phyloP scores from a whole-genome alignment of 768 basidiomycete species.

The Mrakia gelida region DNA sequence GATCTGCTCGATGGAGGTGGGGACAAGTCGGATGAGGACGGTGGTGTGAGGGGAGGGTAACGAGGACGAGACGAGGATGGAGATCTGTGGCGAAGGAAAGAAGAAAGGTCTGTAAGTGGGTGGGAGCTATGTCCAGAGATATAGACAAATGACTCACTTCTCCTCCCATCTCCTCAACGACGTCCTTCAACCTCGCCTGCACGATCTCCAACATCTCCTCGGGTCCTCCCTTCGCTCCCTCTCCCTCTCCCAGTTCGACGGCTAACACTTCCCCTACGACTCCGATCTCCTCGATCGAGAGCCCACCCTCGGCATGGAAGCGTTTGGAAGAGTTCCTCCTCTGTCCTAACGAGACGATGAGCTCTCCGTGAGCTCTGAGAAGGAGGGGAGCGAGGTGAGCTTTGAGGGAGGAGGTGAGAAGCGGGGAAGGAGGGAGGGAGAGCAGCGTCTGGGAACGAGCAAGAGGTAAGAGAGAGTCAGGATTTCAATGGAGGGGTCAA shows the following conservation, averaged over 20 bases:
- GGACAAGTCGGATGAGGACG: slow-evolving; percentile 17
- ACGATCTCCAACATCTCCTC: slow-evolving; percentile 10
- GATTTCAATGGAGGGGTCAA: background rate
- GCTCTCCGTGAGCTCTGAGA: slow-evolving; percentile 18
- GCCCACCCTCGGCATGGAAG: background rate
- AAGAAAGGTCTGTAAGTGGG: background rate
- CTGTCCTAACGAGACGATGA: slow-evolving; percentile 21
- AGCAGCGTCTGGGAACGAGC: background rate
- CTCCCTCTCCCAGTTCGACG: background rate
- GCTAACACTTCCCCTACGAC: slow-evolving; percentile 9
- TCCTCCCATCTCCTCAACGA: slow-evolving; percentile 17
- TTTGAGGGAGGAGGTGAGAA: slow-evolving; percentile 19
- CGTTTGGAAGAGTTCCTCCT: slow-evolving; percentile 1
- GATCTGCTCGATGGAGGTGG: slow-evolving; percentile 30
- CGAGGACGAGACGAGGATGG: background rate
- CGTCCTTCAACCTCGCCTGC: slow-evolving; percentile 9
- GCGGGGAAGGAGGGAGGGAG: slow-evolving; percentile 6
- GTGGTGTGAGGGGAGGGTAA: slow-evolving; percentile 10
- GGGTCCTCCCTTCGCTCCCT: no score
- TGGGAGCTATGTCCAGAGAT: background rate
- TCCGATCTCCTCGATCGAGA: slow-evolving; percentile 14
- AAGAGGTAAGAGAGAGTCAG: background rate
- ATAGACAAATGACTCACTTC: background rate
- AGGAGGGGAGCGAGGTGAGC: slow-evolving; percentile 23
- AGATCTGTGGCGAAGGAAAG: background rate